Conservation (phyloP, 441 rosid species). For the Omphalea diandra region DNA sequence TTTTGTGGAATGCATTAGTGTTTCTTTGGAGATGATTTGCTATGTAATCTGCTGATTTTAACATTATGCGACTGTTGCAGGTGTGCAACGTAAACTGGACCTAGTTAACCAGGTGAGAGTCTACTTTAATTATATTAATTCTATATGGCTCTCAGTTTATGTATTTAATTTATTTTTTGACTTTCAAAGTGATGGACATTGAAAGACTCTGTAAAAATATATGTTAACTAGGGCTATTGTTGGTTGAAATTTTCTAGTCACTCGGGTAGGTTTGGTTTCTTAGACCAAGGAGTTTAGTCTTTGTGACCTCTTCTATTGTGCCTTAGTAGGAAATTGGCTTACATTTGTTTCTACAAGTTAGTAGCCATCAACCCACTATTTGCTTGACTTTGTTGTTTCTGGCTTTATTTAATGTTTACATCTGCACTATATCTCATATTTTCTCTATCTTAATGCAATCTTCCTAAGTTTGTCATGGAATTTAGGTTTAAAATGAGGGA, state of each 20-base stretch:
- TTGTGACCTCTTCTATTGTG: too few species aligned
- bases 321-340: too few species aligned
- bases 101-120: slow-evolving; percentile 50
- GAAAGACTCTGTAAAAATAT: background rate
- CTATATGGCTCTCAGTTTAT: background rate
- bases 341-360: too few species aligned
- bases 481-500: background rate
- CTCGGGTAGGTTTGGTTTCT: too few species aligned
- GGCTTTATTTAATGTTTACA: background rate
- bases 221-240: background rate
- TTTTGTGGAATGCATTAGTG: background rate
- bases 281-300: too few species aligned
- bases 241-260: too few species aligned
- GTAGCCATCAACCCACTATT: too few species aligned
- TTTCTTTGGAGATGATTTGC: background rate
- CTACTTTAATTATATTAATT: background rate
- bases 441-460: background rate
- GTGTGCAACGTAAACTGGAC: slow-evolving; percentile 62
- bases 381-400: background rate
- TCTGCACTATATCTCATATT: background rate
- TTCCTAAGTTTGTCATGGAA: background rate
- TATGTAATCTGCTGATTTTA: background rate
- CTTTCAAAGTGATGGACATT: background rate
- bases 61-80: slow-evolving; percentile 30
- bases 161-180: background rate